phyloP scores from a whole-genome alignment of 1,284 basidiomycete genomes.

The Exobasidium cylindrosporum region DNA sequence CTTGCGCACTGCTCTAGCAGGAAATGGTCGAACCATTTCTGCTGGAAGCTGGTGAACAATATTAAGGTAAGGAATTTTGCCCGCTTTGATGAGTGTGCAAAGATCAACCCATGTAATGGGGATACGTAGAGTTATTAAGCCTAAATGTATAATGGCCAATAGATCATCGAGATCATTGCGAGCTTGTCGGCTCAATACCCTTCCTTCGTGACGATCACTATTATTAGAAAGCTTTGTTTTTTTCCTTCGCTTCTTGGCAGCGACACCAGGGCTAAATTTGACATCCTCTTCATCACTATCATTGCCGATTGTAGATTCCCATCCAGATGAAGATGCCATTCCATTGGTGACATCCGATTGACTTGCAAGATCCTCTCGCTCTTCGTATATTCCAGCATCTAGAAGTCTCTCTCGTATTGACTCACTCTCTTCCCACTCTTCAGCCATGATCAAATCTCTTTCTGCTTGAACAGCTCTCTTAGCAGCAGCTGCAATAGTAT shows the following conservation, averaged over 20 bases:
- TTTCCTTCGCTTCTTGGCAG: slow-evolving; percentile 7
- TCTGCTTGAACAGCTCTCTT: background rate
- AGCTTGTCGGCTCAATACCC: background rate
- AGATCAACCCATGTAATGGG: slow-evolving; percentile 39
- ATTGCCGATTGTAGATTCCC: background rate
- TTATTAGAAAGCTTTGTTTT: background rate
- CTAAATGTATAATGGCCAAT: slow-evolving; percentile 34
- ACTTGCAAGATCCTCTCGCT: slow-evolving; percentile 7
- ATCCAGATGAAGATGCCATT: background rate
- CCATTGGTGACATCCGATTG: background rate
- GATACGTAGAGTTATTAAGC: slow-evolving; percentile 32
- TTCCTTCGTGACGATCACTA: background rate
- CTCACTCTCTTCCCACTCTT: background rate
- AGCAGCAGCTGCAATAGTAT: background rate
- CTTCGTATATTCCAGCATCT: background rate
- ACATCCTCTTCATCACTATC: background rate
- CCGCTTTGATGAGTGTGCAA: slow-evolving; percentile 64
- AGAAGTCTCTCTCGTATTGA: background rate
- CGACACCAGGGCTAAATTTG: background rate
- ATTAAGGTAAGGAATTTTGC: slow-evolving; percentile 78
- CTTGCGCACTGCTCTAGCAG: slow-evolving; percentile 50
- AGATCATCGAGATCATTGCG: background rate
- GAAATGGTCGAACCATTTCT: slow-evolving; percentile 68
- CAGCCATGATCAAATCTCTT: background rate
- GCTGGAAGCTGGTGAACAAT: slow-evolving; percentile 66